Percentiles rank a stretch among this genome's conserved stretches.
phyloP scores from a whole-genome alignment of 495 filamentous ascomycete genomes.

The Penicillium canariense region DNA sequence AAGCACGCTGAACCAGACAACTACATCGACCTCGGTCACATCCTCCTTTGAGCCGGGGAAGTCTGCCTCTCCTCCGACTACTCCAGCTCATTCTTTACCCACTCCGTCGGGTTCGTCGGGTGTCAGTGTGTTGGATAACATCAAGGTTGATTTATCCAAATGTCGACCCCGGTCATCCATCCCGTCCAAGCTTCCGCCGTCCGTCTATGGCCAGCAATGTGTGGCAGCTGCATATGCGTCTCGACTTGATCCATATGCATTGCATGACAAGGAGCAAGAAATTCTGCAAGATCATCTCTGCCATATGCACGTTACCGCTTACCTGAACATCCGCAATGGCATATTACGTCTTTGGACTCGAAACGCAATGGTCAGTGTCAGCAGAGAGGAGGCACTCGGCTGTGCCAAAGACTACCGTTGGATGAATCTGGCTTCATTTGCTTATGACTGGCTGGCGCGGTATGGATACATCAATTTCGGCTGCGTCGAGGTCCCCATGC shows the following conservation, averaged over 20 bases:
- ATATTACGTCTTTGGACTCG: conserved; percentile 87
- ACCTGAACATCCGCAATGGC: conserved; percentile 94
- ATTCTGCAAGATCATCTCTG: conserved; percentile 78
- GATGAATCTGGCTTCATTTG: conserved; percentile 84
- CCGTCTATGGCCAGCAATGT: conserved; percentile 83
- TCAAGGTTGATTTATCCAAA: conserved; percentile 27
- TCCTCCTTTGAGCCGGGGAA: conserved; percentile 25
- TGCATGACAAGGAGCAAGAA: conserved; percentile 83
- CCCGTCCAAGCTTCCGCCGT: conserved; percentile 65
- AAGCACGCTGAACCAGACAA: conserved; percentile 31
- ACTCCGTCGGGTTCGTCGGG: conserved; percentile 15
- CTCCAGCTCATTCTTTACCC: conserved; percentile 13
- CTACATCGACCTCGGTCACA: conserved; percentile 28
- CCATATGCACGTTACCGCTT: conserved; percentile 88
- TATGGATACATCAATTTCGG: conserved; percentile 97
- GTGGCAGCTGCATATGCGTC: conserved; percentile 85
- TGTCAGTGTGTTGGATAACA: conserved; percentile 17
- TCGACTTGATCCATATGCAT: conserved; percentile 80
- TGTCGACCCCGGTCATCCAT: conserved; percentile 73
- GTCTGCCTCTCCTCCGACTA: conserved; percentile 33
- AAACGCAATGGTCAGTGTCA: conserved; percentile 86
- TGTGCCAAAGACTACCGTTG: conserved; percentile 90
- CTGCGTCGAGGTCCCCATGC: conserved; percentile 66
- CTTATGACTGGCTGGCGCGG: conserved; percentile 88
- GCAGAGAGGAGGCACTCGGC: conserved; percentile 83